These are phyloP conservation scores for Allium cepa DNA, from an alignment of 106 monocot genomes.

Conservation along the genomic window DNA sequence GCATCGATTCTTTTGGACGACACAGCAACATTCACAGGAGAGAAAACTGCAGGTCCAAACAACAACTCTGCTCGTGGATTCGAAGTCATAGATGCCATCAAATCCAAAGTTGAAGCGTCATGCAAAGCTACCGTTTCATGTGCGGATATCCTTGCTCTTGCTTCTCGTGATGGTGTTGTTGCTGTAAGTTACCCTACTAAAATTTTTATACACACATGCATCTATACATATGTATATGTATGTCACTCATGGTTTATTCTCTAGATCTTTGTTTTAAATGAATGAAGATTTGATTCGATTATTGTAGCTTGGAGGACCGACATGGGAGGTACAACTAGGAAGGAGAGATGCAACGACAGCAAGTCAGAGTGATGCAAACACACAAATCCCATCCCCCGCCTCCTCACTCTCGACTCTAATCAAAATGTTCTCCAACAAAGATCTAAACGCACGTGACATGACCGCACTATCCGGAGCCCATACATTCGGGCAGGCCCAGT, in stretches of 20 bases:
- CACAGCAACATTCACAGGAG: slow-evolving; percentile 20
- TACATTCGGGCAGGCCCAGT: slow-evolving; percentile 34
- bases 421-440: slow-evolving; percentile 11
- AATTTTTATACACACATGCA: neutral
- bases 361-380: slow-evolving; percentile 15
- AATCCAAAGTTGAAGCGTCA: slow-evolving; percentile 14
- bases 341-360: slow-evolving; percentile 25
- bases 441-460: slow-evolving; percentile 24
- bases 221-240: neutral
- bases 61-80: slow-evolving; percentile 29
- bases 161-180: slow-evolving; percentile 25
- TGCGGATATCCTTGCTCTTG: slow-evolving; percentile 43
- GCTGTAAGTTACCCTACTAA: slow-evolving; percentile 4
- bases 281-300: neutral
- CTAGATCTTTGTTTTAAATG: too few species aligned
- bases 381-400: slow-evolving; percentile 17
- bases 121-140: slow-evolving; percentile 37
- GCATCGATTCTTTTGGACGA: slow-evolving; percentile 35
- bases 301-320: slow-evolving; percentile 21
- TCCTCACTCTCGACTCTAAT: slow-evolving; percentile 17
- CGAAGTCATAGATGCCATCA: slow-evolving; percentile 40
- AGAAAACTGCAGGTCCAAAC: slow-evolving; percentile 28
- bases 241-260: too few species aligned
- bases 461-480: slow-evolving; percentile 42
- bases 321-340: slow-evolving; percentile 24